A percentile compares a stretch with the other conserved stretches of the same genome.
These are phyloP conservation scores for Pythium dissimile DNA, from an alignment of 352 stramenopile genomes.

Conservation along the genomic window DNA sequence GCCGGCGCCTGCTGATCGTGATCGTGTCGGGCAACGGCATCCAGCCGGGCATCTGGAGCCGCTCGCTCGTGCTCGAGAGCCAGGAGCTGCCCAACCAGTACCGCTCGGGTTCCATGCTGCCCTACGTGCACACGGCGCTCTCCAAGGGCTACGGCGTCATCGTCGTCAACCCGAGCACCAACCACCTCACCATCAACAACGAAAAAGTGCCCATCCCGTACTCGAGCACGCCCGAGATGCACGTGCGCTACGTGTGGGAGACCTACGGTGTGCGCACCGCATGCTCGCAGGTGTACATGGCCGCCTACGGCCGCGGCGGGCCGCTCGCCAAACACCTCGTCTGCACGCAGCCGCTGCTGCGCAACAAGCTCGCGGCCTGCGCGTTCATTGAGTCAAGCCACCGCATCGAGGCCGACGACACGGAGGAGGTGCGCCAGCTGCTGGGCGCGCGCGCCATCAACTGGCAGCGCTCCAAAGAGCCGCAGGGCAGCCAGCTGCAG, in stretches of 20 bases:
- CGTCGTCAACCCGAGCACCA: slow-evolving; percentile 78
- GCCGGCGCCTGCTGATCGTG: slow-evolving; percentile 63
- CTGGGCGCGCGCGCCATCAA: slow-evolving; percentile 76
- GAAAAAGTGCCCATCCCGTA: slow-evolving; percentile 76
- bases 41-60: slow-evolving; percentile 84
- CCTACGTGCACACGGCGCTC: slow-evolving; percentile 75
- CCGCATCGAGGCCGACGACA: slow-evolving; percentile 58
- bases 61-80: slow-evolving; percentile 73
- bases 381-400: slow-evolving; percentile 85
- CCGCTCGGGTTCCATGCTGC: slow-evolving; percentile 78
- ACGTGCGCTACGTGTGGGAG: slow-evolving; percentile 83
- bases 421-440: slow-evolving; percentile 57
- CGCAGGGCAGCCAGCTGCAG: slow-evolving; percentile 60
- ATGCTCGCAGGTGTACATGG: slow-evolving; percentile 78
- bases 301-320: slow-evolving; percentile 69
- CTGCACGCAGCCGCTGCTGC: slow-evolving; percentile 58
- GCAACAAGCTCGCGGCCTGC: slow-evolving; percentile 62
- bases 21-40: slow-evolving; percentile 84
- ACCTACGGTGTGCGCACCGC: slow-evolving; percentile 65
- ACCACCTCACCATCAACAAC: slow-evolving; percentile 61
- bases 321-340: slow-evolving; percentile 74
- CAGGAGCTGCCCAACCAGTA: slow-evolving; percentile 72
- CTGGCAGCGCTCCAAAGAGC: slow-evolving; percentile 74
- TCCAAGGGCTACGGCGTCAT: slow-evolving; percentile 81
- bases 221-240: slow-evolving; percentile 72